Evolutionary conservation across 2,329 filamentous ascomycete genomes (phyloP).

Genomic region (Chaetomiaceae sp.): DNA sequence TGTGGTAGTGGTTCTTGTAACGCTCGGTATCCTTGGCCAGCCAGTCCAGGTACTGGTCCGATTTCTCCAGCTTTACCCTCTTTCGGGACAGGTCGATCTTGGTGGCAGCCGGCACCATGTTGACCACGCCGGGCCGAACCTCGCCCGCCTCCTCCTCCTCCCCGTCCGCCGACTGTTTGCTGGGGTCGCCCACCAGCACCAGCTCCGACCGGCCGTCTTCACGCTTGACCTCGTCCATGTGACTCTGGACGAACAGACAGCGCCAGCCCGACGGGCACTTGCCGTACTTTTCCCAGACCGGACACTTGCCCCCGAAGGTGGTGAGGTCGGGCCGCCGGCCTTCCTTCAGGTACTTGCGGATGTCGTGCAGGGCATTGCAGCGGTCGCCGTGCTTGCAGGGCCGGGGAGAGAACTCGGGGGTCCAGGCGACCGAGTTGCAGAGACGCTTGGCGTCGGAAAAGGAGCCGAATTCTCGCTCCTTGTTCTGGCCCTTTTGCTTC

Average conservation of each 20-base stretch:
- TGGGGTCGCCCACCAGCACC: slow-evolving; percentile 53
- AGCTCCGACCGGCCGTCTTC: slow-evolving; percentile 82
- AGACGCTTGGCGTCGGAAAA: slow-evolving; percentile 74
- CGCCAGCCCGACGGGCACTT: slow-evolving; percentile 86
- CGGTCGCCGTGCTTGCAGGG: slow-evolving; percentile 73
- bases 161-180: slow-evolving; percentile 35
- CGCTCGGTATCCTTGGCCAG: slow-evolving; percentile 60
- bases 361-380: slow-evolving; percentile 78
- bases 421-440: slow-evolving; percentile 68
- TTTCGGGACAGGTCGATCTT: slow-evolving; percentile 75
- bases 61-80: slow-evolving; percentile 63
- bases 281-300: slow-evolving; percentile 72
- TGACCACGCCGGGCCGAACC: slow-evolving; percentile 64
- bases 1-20: slow-evolving; percentile 35
- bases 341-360: slow-evolving; percentile 78
- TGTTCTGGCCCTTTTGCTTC: slow-evolving; percentile 72
- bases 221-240: slow-evolving; percentile 73
- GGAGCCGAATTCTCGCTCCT: slow-evolving; percentile 71
- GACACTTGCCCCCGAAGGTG: slow-evolving; percentile 74
- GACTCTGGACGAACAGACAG: slow-evolving; percentile 83
- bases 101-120: slow-evolving; percentile 63
- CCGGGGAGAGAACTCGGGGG: slow-evolving; percentile 75
- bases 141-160: slow-evolving; percentile 42
- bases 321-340: slow-evolving; percentile 76
- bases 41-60: slow-evolving; percentile 75